A percentile compares a stretch with the other conserved stretches of the same genome.
Evolutionary conservation across 2,329 filamentous ascomycete species (phyloP).

Genomic region (Cytospora piceae): DNA sequence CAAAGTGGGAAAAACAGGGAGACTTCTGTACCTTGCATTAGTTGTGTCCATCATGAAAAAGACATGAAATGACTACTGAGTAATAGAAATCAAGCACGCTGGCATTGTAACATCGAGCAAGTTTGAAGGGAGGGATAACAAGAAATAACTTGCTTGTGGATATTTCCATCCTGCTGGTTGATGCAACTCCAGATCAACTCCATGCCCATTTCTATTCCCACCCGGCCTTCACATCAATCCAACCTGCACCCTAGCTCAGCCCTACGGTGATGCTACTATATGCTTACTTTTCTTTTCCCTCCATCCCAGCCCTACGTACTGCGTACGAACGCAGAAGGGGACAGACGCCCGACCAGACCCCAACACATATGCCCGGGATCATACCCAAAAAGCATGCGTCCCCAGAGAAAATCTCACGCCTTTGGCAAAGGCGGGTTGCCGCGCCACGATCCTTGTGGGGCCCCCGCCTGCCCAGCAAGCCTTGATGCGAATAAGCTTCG

Average conservation of each 20-base stretch:
- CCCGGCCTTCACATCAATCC: constrained; percentile 6
- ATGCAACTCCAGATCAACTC: neutral
- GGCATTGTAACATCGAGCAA: neutral
- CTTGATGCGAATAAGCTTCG: neutral
- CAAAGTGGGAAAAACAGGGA: constrained; percentile 19
- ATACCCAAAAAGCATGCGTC: neutral
- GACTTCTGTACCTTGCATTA: constrained; percentile 29
- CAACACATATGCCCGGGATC: constrained; percentile 13
- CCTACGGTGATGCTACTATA: constrained; percentile 20
- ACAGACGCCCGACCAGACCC: constrained; percentile 6
- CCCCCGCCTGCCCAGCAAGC: neutral
- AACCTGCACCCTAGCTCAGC: constrained; percentile 18
- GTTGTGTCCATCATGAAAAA: constrained; percentile 20
- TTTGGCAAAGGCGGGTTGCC: neutral
- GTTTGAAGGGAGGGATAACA: neutral
- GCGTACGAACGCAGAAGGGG: neutral
- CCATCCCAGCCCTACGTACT: constrained; percentile 1
- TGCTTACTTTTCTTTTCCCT: constrained; percentile 13
- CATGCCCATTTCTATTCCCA: constrained; percentile 10
- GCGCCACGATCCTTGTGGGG: constrained; percentile 19
- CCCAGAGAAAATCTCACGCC: neutral
- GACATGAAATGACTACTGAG: neutral
- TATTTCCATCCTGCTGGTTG: neutral
- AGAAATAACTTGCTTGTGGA: neutral
- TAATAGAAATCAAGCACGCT: neutral